These are phyloP conservation scores for Vigna reflexopilosa DNA, from an alignment of 306 rosid genomes.

Conservation along the genomic window DNA sequence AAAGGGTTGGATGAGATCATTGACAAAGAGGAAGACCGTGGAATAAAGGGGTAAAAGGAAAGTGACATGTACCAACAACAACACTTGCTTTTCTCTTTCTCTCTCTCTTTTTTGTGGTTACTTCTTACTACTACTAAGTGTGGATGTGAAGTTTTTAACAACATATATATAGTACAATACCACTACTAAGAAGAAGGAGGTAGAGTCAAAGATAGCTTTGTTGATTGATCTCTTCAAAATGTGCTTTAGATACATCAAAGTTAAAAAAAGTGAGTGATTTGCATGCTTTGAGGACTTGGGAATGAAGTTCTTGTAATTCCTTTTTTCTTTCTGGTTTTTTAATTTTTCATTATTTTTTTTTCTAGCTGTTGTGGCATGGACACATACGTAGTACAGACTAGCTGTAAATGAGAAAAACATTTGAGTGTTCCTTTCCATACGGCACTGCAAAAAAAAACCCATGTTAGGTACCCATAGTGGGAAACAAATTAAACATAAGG, in stretches of 20 bases:
- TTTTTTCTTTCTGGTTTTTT: background rate
- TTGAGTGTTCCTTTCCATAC: slow-evolving; percentile 34
- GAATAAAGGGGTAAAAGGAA: slow-evolving; percentile 52
- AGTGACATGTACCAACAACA: slow-evolving; percentile 25
- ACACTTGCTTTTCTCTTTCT: background rate
- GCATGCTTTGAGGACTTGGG: slow-evolving; percentile 42
- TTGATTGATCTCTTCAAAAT: slow-evolving; percentile 44
- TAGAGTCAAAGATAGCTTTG: slow-evolving; percentile 61
- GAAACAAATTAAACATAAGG: slow-evolving; percentile 60
- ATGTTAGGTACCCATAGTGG: slow-evolving; percentile 55
- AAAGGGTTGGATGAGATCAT: slow-evolving; percentile 76
- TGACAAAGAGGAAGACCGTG: slow-evolving; percentile 68
- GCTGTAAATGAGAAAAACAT: slow-evolving; percentile 46
- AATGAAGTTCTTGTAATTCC: slow-evolving; percentile 37
- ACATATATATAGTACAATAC: background rate
- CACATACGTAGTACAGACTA: slow-evolving; percentile 46
- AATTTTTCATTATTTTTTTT: background rate
- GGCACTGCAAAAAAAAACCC: slow-evolving; percentile 29
- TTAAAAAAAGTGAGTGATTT: slow-evolving; percentile 23
- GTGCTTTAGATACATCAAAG: slow-evolving; percentile 42
- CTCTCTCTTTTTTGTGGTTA: background rate
- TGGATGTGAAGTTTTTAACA: slow-evolving; percentile 50
- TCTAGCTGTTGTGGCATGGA: background rate
- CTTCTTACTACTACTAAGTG: slow-evolving; percentile 16
- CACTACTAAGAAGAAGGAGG: slow-evolving; percentile 28